A percentile compares a stretch with the other conserved stretches of the same genome.
Evolutionary conservation across 2,329 filamentous ascomycete species (phyloP).

Genomic region (Didymella glomerata): DNA sequence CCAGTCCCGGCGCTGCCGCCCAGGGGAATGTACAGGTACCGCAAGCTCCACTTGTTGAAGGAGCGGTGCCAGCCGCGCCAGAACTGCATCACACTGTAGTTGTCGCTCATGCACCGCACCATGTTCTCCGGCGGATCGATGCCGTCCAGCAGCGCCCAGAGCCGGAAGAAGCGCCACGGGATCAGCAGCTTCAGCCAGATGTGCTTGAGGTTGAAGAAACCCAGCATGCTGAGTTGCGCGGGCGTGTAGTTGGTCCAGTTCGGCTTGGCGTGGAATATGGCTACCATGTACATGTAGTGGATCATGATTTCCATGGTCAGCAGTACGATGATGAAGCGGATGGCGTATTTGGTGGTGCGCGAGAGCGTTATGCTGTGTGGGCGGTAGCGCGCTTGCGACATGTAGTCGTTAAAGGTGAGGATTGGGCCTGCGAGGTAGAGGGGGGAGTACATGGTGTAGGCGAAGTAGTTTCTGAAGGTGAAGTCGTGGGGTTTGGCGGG

Average conservation of each 20-base stretch:
- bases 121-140: conserved; percentile 98
- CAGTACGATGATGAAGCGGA: conserved; percentile 82
- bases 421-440: conserved; percentile 94
- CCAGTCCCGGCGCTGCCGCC: conserved; percentile 67
- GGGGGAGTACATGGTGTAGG: conserved; percentile 89
- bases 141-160: conserved; percentile 92
- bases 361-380: conserved; percentile 72
- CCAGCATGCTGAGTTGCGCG: conserved; percentile 86
- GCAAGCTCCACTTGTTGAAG: conserved; percentile 92
- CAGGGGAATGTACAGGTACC: conserved; percentile 92
- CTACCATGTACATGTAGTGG: conserved; percentile 92
- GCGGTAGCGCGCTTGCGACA: conserved; percentile 81
- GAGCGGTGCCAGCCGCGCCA: conserved; percentile 97
- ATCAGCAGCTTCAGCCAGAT: conserved; percentile 98
- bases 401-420: conserved; percentile 97
- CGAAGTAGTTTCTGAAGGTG: conserved; percentile 84
- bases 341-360: conserved; percentile 80
- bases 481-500: conserved; percentile 77
- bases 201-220: conserved; percentile 94
- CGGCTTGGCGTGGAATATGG: conserved; percentile 83
- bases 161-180: conserved; percentile 96
- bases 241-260: conserved; percentile 86
- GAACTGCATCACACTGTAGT: conserved; percentile 88
- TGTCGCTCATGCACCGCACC: conserved; percentile 94
- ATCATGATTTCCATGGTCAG: conserved; percentile 86